Base-by-base conservation (phyloP, 208 protist species). In the Crithidia sp. region DNA sequence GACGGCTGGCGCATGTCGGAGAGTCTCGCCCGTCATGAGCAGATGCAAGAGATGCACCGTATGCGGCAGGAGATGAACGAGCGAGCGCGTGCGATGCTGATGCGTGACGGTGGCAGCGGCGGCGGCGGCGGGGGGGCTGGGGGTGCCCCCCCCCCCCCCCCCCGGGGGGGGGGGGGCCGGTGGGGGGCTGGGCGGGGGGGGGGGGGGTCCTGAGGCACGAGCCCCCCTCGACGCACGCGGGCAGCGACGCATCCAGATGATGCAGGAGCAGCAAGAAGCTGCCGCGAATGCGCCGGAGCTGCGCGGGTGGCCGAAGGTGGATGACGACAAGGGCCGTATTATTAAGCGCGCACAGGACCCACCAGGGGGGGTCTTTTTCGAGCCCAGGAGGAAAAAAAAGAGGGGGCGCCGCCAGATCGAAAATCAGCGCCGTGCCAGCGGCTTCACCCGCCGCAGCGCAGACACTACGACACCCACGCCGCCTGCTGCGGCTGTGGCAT, bases 1-100 rank as follows among this genome's bases (percentile, higher is more conserved):
- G 84, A 94, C 73, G 91, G 89, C 12, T 96, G 91, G 91, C 85
- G 82, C 58, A 89, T 93, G 85, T 77, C 87, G 37, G 87, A 94
- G 70, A 84, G 77, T 44, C 64, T 93, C 17, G 86, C 89, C 12
- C 87, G 91, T 6, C 83, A 94, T 63, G 91, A 94, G 43, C 86
- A 87, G 76, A 67, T 94, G 58, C 63, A 93, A 44, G 87, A 92
- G 58, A 59, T 94, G 58, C 87, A 96, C 50, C 88, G 83, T 45
- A 64, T 95, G 8, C 88, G 88, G 2, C 84, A 88, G 37, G 88
- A 88, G 72, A 82, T 92, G 88, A 82, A 89, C 45, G 85, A 95
- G 40, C 81, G 83, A 12, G 81, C 77, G 40, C 81, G 75, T 12
- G 71, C 64, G 17, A 69, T 74, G 41, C 68, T 64, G 64, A 41